phyloP scores from a whole-genome alignment of 2,329 filamentous ascomycete species.

The Fusarium robinianum region DNA sequence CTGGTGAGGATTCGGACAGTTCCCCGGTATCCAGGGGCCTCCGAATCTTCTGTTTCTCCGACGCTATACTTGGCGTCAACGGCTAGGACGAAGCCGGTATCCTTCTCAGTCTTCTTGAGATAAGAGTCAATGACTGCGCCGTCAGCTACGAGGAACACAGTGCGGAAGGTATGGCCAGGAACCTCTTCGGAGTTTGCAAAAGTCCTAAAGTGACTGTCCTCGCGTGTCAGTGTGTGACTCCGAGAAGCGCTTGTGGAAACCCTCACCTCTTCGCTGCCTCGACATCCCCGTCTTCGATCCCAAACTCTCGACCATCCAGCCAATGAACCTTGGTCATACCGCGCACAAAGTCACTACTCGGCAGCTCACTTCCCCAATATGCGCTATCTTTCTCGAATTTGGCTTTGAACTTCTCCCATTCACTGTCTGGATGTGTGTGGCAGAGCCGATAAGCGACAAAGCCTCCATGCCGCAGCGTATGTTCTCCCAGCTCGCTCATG shows the following conservation, averaged over 20 bases:
- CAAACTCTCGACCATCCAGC: conserved; percentile 26
- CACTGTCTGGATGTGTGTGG: conserved; percentile 22
- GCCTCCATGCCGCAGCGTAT: background rate
- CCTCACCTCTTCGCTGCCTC: conserved; percentile 31
- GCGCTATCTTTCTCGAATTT: conserved; percentile 33
- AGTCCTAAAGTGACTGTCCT: conserved; percentile 10
- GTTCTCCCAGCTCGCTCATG: too few relatives aligned
- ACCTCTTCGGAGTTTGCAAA: background rate
- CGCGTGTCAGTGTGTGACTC: conserved; percentile 1
- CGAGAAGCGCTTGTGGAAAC: background rate
- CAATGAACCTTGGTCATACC: conserved; percentile 27
- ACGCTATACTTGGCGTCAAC: conserved; percentile 11
- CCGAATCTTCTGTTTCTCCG: background rate
- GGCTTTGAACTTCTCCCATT: conserved; percentile 33
- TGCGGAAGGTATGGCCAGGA: background rate
- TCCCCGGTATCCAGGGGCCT: conserved; percentile 29
- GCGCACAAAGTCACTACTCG: conserved; percentile 13
- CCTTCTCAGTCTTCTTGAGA: conserved; percentile 1
- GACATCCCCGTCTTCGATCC: conserved; percentile 23
- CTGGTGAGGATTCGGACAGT: conserved; percentile 29
- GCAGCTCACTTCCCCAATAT: conserved; percentile 32
- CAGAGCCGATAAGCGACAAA: conserved; percentile 33
- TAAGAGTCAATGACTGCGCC: conserved; percentile 35
- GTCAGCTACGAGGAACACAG: conserved; percentile 31
- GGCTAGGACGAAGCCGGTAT: conserved; percentile 25